Evolutionary conservation across 371 early-diverging fungal species (phyloP).

Genomic region (Chytridiales sp.): DNA sequence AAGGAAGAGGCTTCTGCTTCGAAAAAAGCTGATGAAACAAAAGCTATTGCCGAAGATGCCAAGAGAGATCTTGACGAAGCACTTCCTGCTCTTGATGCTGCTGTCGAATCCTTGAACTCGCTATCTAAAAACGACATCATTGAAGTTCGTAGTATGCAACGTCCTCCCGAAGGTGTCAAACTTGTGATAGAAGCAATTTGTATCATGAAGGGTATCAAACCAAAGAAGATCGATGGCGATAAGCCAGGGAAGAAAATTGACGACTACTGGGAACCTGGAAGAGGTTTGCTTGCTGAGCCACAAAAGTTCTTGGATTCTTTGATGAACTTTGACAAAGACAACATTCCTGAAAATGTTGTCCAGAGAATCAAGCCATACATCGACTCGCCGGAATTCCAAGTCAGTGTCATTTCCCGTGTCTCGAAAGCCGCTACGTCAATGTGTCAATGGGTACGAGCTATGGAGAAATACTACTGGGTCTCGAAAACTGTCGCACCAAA

Average conservation of each 20-base stretch:
- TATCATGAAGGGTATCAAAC: constrained; percentile 62
- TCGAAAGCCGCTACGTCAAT: constrained; percentile 63
- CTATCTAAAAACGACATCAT: constrained; percentile 62
- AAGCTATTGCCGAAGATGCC: constrained; percentile 61
- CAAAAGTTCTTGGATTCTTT: constrained; percentile 58
- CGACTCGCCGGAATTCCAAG: constrained; percentile 60
- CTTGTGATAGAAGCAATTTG: constrained; percentile 65
- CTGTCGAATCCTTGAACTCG: constrained; percentile 57
- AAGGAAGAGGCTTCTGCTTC: constrained; percentile 51
- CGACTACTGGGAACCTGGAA: constrained; percentile 64
- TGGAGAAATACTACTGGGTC: constrained; percentile 67
- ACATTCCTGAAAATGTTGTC: constrained; percentile 50
- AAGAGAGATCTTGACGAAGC: constrained; percentile 63
- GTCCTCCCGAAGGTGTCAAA: constrained; percentile 68
- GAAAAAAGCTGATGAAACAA: constrained; percentile 62
- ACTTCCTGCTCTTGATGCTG: constrained; percentile 59
- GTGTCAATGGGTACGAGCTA: constrained; percentile 63
- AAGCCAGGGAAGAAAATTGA: constrained; percentile 61
- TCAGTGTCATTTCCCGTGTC: constrained; percentile 55
- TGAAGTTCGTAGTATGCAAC: constrained; percentile 66
- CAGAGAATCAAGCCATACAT: constrained; percentile 61
- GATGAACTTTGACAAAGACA: constrained; percentile 62
- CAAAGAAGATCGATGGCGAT: constrained; percentile 60
- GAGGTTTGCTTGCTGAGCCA: constrained; percentile 54
- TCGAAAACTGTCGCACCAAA: constrained; percentile 57